Evolutionary conservation across 2,329 filamentous ascomycete genomes (phyloP), one percentile per base, ranked within the genome.

Genomic region (Alternaria triticina): DNA sequence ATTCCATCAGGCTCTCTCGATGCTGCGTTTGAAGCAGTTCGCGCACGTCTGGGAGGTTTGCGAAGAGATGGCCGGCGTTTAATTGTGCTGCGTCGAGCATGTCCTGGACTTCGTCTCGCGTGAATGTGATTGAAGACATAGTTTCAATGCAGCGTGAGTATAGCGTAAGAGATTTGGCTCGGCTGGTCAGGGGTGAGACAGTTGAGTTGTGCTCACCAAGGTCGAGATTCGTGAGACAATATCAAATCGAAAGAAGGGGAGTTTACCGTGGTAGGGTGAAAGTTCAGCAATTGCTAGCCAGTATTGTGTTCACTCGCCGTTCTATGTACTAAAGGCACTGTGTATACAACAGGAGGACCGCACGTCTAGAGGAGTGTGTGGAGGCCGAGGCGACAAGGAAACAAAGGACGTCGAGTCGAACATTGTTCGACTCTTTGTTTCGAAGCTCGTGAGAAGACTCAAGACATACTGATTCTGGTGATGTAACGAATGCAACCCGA

Each of bases 1-100:
- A 67, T 1, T 47, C 23, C 23, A 61, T 57, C 6, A 61, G 7
- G 22, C 52, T 45, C 17, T 61, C 43, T 5, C 15, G 23, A n/a
- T 50, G 54, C 10, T 56, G 30, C 0, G 20, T 15, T n/a, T 58
- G 59, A 12, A 70, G 57, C 10, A 46, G 23, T 11, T 57, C 45
- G 28, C 49, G 44, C 20, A 70, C 46, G 10, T 40, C 11, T 5
- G 57, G 46, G 22, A 52, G 27, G 15, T 58, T n/a, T 10, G 25
- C 15, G 27, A 62, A 70, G 22, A 54, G 58, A 11, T 27, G 6
- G 11, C 25, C 43, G 30, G 54, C 51, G 15, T 44, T 20, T 10
- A 55, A 5, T 5, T 61, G 45, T 13, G 65, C 65, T 7, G 15
- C 47, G 4, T 64, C 43, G 6, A 68, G 47, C 44, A 68, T 57